These are phyloP conservation scores for Moricandia arvensis DNA, from an alignment of 345 rosid species.

Conservation along the genomic window DNA sequence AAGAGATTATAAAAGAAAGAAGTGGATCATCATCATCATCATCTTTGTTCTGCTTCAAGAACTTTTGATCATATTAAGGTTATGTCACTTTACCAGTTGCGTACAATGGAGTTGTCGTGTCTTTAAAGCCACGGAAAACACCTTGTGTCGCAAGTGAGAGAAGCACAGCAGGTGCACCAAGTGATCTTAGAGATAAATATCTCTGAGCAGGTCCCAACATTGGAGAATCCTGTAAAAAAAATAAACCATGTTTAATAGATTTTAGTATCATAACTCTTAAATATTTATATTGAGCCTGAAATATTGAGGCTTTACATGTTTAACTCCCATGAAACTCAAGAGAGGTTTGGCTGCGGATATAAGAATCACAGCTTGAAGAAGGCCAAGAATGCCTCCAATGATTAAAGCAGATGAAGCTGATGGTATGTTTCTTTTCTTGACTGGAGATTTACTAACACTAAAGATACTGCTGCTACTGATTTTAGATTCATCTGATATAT, in stretches of 20 bases:
- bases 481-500: slow-evolving; percentile 26
- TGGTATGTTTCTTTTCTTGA: slow-evolving; percentile 66
- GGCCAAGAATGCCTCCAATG: slow-evolving; percentile 84
- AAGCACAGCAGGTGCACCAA: slow-evolving; percentile 94
- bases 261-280: background rate
- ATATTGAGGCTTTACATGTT: slow-evolving; percentile 50
- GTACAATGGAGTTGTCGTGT: slow-evolving; percentile 76
- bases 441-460: slow-evolving; percentile 35
- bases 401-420: slow-evolving; percentile 92
- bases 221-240: slow-evolving; percentile 59
- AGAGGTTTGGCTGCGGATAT: slow-evolving; percentile 71
- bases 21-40: background rate
- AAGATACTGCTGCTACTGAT: slow-evolving; percentile 38
- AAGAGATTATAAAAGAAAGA: background rate
- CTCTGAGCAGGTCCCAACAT: slow-evolving; percentile 74
- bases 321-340: slow-evolving; percentile 83
- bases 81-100: slow-evolving; percentile 55
- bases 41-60: slow-evolving; percentile 11
- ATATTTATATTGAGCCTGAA: background rate
- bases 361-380: slow-evolving; percentile 73
- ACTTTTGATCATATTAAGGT: slow-evolving; percentile 5
- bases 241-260: background rate
- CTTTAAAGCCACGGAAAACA: slow-evolving; percentile 86
- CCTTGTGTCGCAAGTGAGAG: slow-evolving; percentile 90
- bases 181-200: slow-evolving; percentile 75